Evolutionary conservation across 106 monocot species (phyloP), one percentile per base, ranked within the genome.

Genomic region (Allium sativum): DNA sequence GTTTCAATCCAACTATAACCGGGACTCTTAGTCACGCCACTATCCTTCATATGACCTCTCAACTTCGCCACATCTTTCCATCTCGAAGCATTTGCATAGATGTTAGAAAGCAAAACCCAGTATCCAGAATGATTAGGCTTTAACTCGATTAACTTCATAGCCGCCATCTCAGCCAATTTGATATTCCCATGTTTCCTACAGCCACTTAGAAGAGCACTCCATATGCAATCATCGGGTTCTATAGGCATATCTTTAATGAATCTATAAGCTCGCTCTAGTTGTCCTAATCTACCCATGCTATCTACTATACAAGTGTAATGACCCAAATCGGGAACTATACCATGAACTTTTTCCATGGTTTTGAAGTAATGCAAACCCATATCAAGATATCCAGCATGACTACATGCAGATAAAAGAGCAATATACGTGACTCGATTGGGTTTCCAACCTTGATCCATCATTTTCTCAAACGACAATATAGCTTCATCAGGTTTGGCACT

Each of bases 241-340:
- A 87, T 59, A 44, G 87, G 79, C 87, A 87, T 87, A 21, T 52
- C 65, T 64, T 69, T 78, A 62, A 87, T 84, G 21, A 87, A 74
- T 12, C 70, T 40, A 61, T 78, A 79, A 40, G 87, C 92, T 59
- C 68, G 62, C 17, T 84, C 48, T 16, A 92, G 75, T 50, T 84
- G 73, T 5, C 87, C 92, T 19, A 72, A 72, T 66, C 87, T 81
- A 0, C 81, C 80, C 48, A 92, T 68, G 44, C 53, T 68, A 60
- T 92, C 92, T 0, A 92, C 84, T 10, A 92, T 72, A 22, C 92
- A 92, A 18, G 80, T 62, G 59, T 92, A 88, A 56, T 92, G 92
- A 59, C 68, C 78, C 41, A 82, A 56, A 65, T 79, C 81, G 52
- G 92, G 81, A 17, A 54, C 54, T 44, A 84, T 77, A 3, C 72